A percentile compares a stretch with the other conserved stretches of the same genome.
These are phyloP conservation scores for Blastomyces emzantsi DNA, from an alignment of 2,329 filamentous ascomycete species.

Conservation along the genomic window DNA sequence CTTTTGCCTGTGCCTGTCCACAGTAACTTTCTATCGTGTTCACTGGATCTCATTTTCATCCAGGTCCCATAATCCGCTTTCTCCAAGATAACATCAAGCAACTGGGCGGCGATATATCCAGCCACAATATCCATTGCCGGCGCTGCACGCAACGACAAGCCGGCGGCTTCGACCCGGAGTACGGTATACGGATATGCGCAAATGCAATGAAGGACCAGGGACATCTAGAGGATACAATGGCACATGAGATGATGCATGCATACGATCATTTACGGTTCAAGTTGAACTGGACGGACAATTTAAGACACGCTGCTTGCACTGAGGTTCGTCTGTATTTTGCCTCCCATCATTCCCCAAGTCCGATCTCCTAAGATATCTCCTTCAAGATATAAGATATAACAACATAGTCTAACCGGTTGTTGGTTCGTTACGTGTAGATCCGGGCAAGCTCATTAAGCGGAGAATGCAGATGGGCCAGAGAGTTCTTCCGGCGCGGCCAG, in stretches of 20 bases:
- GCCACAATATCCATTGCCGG: slow-evolving; percentile 68
- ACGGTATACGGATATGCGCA: slow-evolving; percentile 85
- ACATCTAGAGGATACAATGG: slow-evolving; percentile 85
- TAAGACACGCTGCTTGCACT: slow-evolving; percentile 87
- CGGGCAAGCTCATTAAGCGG: slow-evolving; percentile 86
- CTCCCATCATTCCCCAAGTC: background rate
- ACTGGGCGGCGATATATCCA: slow-evolving; percentile 67
- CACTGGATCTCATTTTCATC: slow-evolving; percentile 17
- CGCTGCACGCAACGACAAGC: slow-evolving; percentile 64
- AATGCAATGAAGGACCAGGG: slow-evolving; percentile 75
- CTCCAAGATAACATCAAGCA: slow-evolving; percentile 70
- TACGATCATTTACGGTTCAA: slow-evolving; percentile 92
- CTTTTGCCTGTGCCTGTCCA: background rate
- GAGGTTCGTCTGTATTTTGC: slow-evolving; percentile 52
- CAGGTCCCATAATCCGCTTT: slow-evolving; percentile 72
- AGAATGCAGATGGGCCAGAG: slow-evolving; percentile 82
- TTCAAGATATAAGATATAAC: background rate
- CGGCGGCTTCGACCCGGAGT: slow-evolving; percentile 77
- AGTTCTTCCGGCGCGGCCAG: slow-evolving; percentile 76
- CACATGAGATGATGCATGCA: slow-evolving; percentile 97
- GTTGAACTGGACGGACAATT: slow-evolving; percentile 67
- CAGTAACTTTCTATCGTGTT: background rate
- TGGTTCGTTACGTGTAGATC: slow-evolving; percentile 50
- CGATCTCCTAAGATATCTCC: background rate
- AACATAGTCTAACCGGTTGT: slow-evolving; percentile 1